Conservation (phyloP, 2,329 filamentous ascomycete species). For the Teratosphaeriaceae sp. region DNA sequence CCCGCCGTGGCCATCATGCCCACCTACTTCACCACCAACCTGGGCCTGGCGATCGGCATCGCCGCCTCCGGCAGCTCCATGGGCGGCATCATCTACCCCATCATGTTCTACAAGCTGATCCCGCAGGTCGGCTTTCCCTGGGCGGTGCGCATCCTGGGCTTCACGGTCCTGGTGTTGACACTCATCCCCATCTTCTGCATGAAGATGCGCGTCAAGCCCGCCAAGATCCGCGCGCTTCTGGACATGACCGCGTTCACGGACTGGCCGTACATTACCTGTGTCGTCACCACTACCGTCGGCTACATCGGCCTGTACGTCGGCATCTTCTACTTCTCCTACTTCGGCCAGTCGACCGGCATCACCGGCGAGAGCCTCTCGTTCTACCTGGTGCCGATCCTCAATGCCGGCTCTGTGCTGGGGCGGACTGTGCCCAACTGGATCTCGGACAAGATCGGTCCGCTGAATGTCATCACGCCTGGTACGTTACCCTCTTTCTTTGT, state of each 20-base stretch:
- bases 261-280: conserved; percentile 32
- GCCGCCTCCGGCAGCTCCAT: conserved; percentile 40
- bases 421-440: conserved; percentile 34
- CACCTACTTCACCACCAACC: conserved; percentile 41
- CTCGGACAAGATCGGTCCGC: conserved; percentile 32
- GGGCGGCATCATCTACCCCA: conserved; percentile 30
- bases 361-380: conserved; percentile 31
- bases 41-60: conserved; percentile 41
- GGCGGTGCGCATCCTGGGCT: conserved; percentile 26
- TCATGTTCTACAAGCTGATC: conserved; percentile 29
- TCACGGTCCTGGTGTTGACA: conserved; percentile 27
- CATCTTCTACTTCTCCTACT: conserved; percentile 38
- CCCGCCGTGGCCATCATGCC: conserved; percentile 41
- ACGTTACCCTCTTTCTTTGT: too few species aligned
- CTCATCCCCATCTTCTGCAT: conserved; percentile 25
- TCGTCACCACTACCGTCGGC: conserved; percentile 27
- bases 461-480: conserved; percentile 32
- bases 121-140: conserved; percentile 26
- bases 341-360: conserved; percentile 25
- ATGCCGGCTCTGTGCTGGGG: conserved; percentile 36
- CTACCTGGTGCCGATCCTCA: conserved; percentile 38
- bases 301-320: conserved; percentile 37
- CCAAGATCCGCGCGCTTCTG: conserved; percentile 31
- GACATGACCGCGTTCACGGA: conserved; percentile 37
- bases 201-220: conserved; percentile 31